Conservation (phyloP, 1,284 basidiomycete genomes). For the Vanrija sp. region DNA sequence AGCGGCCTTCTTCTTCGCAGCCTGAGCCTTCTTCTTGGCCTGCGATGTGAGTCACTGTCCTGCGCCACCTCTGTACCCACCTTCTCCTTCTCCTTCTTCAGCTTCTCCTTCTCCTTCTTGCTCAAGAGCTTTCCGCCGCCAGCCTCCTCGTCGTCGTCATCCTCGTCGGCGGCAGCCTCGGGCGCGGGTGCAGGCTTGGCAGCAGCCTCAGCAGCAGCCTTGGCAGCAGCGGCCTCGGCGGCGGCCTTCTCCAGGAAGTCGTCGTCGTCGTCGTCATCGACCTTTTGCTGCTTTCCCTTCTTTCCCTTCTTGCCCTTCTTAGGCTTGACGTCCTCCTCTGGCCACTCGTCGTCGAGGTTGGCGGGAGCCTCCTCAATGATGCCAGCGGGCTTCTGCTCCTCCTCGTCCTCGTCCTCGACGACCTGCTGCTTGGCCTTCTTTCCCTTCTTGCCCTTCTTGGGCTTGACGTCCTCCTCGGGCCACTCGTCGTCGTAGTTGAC, state of each 20-base stretch:
- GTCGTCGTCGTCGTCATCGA: slow-evolving; percentile 32
- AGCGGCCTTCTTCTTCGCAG: slow-evolving; percentile 71
- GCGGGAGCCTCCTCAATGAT: slow-evolving; percentile 15
- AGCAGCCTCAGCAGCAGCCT: slow-evolving; percentile 48
- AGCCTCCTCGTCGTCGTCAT: slow-evolving; percentile 74
- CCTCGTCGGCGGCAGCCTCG: slow-evolving; percentile 45
- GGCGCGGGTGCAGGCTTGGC: slow-evolving; percentile 71
- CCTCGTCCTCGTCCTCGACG: slow-evolving; percentile 12
- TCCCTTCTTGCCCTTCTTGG: slow-evolving; percentile 48
- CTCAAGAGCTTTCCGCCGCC: slow-evolving; percentile 60
- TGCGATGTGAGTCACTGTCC: slow-evolving; percentile 37
- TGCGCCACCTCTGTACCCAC: slow-evolving; percentile 47
- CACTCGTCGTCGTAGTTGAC: slow-evolving; percentile 31
- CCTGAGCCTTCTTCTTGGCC: slow-evolving; percentile 94
- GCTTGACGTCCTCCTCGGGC: slow-evolving; percentile 30
- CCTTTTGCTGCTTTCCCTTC: slow-evolving; percentile 49
- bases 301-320: slow-evolving; percentile 53
- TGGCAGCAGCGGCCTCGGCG: slow-evolving; percentile 50
- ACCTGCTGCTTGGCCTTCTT: slow-evolving; percentile 50
- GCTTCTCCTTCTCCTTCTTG: slow-evolving; percentile 89
- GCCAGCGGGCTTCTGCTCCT: slow-evolving; percentile 33
- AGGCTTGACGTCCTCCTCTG: slow-evolving; percentile 37
- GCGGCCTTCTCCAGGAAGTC: slow-evolving; percentile 41
- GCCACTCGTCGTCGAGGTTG: slow-evolving; percentile 36
- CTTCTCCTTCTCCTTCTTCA: slow-evolving; percentile 94